Base-by-base conservation (phyloP, 2,329 filamentous ascomycete genomes). In the Colletotrichum gloeosporioides region DNA sequence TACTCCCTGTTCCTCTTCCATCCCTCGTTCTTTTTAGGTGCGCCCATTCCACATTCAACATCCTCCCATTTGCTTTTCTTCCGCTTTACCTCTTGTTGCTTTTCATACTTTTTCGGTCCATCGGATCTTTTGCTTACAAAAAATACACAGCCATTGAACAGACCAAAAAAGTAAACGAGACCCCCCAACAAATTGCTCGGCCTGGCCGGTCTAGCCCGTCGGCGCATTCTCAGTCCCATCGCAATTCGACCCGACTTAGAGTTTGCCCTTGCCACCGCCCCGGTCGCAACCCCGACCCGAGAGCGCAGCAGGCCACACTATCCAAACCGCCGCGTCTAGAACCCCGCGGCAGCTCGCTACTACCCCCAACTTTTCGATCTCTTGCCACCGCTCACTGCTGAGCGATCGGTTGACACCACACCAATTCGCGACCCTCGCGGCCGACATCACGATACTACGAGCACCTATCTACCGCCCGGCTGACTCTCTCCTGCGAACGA, bases 261-360 rank as follows among this genome's bases (percentile, higher is more conserved):
- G 70, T 76, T 76, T 69, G 73, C 64, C 73, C 70, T 73, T 73
- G 73, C 73, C 73, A 76, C 73, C 57, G 73, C 73, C 73, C 73
- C 70, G 70, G 73, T 73, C 59, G 73, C 70, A 65, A 61, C 70
- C 64, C 73, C 70, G 73, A 76, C 69, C 69, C 73, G 69, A 73
- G 55, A 53, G 16, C 64, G 70, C 64, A 73, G 69, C 32, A 76
- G 63, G 57, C 70, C 63, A 73, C 73, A 31, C 70, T 64, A 76
- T 59, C 73, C 31, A 73, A 73, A 64, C 57, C 73, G 70, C 57
- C 64, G 73, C 64, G 57, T 65, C 70, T 69, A 73, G 69, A 62
- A 73, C 73, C 64, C 73, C 70, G 70, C 64, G 73, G 39, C 64
- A 31, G 22, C 49, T 69, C 73, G 63, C 64, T 67, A 64, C 63